phyloP scores from a whole-genome alignment of 2,329 filamentous ascomycete species.

The Penicillium glabrum region DNA sequence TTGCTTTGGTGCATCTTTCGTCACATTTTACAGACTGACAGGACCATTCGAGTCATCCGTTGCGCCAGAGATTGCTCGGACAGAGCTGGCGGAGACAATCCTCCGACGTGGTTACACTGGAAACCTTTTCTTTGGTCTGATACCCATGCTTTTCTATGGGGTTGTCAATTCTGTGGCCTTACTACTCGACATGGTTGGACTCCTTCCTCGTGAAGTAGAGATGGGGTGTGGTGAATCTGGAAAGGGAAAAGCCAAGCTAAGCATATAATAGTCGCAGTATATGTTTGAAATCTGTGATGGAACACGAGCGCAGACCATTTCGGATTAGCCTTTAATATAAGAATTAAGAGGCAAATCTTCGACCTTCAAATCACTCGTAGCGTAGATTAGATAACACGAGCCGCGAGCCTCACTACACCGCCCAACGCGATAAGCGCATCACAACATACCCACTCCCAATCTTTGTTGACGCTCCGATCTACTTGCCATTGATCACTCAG shows the following conservation, averaged over 20 bases:
- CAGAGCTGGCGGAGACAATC: constrained; percentile 11
- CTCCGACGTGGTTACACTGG: constrained; percentile 7
- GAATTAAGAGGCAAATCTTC: not conserved
- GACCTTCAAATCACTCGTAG: not conserved
- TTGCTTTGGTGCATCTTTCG: constrained; percentile 14
- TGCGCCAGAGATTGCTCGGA: constrained; percentile 11
- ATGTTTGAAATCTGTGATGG: not conserved
- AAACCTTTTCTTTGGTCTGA: constrained; percentile 10
- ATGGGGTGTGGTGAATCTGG: not conserved
- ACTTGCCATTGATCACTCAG: not conserved
- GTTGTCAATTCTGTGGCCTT: constrained; percentile 10
- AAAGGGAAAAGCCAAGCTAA: not conserved
- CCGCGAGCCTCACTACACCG: not conserved
- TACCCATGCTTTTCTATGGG: constrained; percentile 14
- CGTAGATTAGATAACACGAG: not conserved
- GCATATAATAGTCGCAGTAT: not conserved
- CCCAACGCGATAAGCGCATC: not conserved
- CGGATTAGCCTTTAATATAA: not conserved
- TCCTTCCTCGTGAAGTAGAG: not conserved
- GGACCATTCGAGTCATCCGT: constrained; percentile 13
- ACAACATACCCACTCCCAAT: not conserved
- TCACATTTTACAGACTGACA: constrained; percentile 10
- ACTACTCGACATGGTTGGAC: constrained; percentile 3
- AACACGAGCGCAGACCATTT: not conserved
- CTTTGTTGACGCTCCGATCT: not conserved